Conservation (phyloP, 345 rosid genomes). For the Gossypium stocksii region DNA sequence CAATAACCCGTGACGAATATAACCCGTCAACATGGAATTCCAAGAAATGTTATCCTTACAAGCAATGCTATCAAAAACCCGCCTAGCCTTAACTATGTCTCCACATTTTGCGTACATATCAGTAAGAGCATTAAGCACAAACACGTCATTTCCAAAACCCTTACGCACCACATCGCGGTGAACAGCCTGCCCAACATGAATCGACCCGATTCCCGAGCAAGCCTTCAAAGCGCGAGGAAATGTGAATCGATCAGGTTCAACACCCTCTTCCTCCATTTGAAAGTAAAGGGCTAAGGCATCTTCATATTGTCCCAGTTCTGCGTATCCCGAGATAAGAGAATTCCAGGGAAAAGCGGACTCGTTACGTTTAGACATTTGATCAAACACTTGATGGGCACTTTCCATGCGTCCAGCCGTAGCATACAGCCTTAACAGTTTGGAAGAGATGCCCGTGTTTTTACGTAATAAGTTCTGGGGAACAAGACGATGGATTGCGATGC, state of each 20-base stretch:
- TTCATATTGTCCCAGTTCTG: conserved; percentile 56
- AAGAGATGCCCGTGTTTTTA: conserved; percentile 47
- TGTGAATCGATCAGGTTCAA: conserved; percentile 68
- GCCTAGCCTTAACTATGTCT: conserved; percentile 69
- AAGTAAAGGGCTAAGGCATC: conserved; percentile 84
- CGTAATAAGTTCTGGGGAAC: conserved; percentile 51
- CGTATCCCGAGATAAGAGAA: conserved; percentile 76
- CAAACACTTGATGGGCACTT: conserved; percentile 72
- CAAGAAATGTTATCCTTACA: conserved; percentile 60
- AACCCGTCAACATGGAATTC: conserved; percentile 71
- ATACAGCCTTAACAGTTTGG: conserved; percentile 61
- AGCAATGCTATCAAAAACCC: conserved; percentile 55
- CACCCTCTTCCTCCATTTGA: conserved; percentile 85
- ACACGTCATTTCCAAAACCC: conserved; percentile 61
- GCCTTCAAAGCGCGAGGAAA: conserved; percentile 82
- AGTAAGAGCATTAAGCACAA: conserved; percentile 69
- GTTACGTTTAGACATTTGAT: conserved; percentile 56
- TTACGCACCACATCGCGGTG: conserved; percentile 65
- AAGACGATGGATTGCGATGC: conserved; percentile 49
- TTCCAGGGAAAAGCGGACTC: conserved; percentile 77
- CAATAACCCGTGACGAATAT: conserved; percentile 55
- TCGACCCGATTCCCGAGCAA: conserved; percentile 73
- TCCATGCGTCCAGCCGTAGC: conserved; percentile 44
- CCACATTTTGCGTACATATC: conserved; percentile 93
- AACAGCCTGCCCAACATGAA: conserved; percentile 65